Evolutionary conservation across 2,329 filamentous ascomycete genomes (phyloP).

Genomic region (Colletotrichum orchidophilum): DNA sequence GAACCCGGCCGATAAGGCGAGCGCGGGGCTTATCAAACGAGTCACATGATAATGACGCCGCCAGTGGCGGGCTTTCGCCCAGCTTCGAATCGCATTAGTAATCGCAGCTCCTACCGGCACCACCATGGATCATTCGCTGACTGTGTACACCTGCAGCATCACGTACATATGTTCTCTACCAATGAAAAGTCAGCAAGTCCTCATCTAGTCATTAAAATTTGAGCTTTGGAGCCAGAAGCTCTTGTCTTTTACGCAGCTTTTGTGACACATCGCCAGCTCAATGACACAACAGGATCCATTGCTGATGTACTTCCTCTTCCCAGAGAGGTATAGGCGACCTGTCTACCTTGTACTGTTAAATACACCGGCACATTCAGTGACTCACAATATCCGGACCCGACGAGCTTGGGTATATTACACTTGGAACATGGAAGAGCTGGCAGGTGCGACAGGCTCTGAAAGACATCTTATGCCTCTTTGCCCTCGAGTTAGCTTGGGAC

Average conservation of each 20-base stretch:
- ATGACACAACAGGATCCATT: too few relatives aligned
- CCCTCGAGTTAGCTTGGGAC: too few relatives aligned
- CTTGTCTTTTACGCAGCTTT: neutral
- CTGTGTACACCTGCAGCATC: neutral
- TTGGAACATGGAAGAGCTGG: too few relatives aligned
- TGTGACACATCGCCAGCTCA: neutral
- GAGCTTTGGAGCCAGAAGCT: neutral
- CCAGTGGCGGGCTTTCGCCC: constrained; percentile 2
- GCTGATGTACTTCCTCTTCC: too few relatives aligned
- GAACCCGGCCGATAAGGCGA: constrained; percentile 11
- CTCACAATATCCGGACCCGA: too few relatives aligned
- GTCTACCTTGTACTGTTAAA: too few relatives aligned
- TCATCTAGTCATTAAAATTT: neutral
- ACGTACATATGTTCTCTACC: neutral
- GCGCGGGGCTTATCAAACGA: constrained; percentile 23
- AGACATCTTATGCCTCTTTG: too few relatives aligned
- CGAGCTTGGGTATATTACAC: too few relatives aligned
- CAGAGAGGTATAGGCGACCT: too few relatives aligned
- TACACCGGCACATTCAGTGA: too few relatives aligned
- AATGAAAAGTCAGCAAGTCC: neutral
- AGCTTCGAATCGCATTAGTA: neutral
- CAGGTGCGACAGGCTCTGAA: too few relatives aligned
- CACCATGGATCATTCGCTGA: neutral
- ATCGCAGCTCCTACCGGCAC: neutral
- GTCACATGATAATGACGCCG: constrained; percentile 1